phyloP scores from a whole-genome alignment of 176 grass and related monocot species.

The Eremochloa ophiuroides region DNA sequence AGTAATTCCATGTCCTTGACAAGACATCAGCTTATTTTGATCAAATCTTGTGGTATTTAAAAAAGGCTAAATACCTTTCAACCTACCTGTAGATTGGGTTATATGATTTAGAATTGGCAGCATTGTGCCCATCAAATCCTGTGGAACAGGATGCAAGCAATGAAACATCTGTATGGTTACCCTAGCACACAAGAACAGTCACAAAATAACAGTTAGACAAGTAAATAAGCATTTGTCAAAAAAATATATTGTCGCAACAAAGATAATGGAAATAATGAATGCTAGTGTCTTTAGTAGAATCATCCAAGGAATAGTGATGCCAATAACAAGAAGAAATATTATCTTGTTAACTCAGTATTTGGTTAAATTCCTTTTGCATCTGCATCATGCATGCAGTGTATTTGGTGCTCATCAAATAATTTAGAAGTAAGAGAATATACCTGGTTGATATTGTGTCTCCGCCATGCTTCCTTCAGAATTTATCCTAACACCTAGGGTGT shows the following conservation, averaged over 20 bases:
- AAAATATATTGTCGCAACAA: neutral
- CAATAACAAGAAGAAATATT: conserved; percentile 1
- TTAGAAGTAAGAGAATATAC: conserved; percentile 25
- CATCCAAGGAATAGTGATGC: conserved; percentile 16
- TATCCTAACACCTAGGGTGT: neutral
- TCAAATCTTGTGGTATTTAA: neutral
- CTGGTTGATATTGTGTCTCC: conserved; percentile 32
- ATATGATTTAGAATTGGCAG: conserved; percentile 25
- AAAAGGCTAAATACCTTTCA: conserved; percentile 9
- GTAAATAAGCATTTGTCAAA: neutral
- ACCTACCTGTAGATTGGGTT: conserved; percentile 31
- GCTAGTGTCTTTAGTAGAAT: neutral
- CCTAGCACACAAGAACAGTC: conserved; percentile 22
- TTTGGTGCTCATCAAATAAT: neutral
- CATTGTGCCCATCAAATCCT: conserved; percentile 35
- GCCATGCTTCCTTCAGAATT: conserved; percentile 12
- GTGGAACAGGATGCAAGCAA: conserved; percentile 24
- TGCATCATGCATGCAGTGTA: neutral
- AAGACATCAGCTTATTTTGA: neutral
- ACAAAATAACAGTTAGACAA: conserved; percentile 1
- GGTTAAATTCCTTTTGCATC: conserved; percentile 4
- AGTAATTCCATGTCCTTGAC: neutral
- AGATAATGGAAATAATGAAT: conserved; percentile 1
- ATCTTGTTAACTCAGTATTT: conserved; percentile 7
- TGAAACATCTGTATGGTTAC: conserved; percentile 31